Percentiles rank a stretch among this genome's conserved stretches.
phyloP scores from a whole-genome alignment of 2,329 filamentous ascomycete species.

The Sporothrix brasiliensis region DNA sequence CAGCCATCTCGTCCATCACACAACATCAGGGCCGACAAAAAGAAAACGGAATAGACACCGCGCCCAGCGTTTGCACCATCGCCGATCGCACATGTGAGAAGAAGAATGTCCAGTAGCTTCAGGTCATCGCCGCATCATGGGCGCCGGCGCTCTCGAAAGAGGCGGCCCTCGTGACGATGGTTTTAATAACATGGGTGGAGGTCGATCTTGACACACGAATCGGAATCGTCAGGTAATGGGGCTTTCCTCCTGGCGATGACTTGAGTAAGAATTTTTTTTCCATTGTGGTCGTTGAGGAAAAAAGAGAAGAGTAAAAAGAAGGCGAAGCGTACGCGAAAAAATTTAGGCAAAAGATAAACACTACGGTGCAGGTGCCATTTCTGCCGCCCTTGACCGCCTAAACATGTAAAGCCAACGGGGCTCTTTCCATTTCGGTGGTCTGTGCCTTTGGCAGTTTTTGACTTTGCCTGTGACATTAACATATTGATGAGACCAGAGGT shows the following conservation, averaged over 20 bases:
- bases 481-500: too few relatives aligned
- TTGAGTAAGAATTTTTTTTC: conserved; percentile 37
- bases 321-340: not conserved
- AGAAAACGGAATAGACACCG: not conserved
- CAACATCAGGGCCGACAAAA: conserved; percentile 4
- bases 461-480: too few relatives aligned
- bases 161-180: conserved; percentile 69
- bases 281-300: conserved; percentile 42
- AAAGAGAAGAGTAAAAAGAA: conserved; percentile 33
- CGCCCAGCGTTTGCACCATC: not conserved
- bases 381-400: conserved; percentile 7
- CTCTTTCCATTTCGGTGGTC: too few relatives aligned
- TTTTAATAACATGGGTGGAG: conserved; percentile 62
- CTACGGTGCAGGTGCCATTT: not conserved
- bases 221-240: conserved; percentile 54
- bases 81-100: not conserved
- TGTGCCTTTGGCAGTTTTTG: too few relatives aligned
- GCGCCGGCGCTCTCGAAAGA: conserved; percentile 51
- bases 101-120: conserved; percentile 60
- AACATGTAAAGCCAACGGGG: too few relatives aligned
- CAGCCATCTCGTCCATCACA: not conserved
- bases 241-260: conserved; percentile 47
- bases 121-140: conserved; percentile 72
- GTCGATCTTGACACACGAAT: conserved; percentile 61
- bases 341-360: conserved; percentile 18